Evolutionary conservation across 768 basidiomycete species (phyloP).

Genomic region (Lactifluus pinguis): DNA sequence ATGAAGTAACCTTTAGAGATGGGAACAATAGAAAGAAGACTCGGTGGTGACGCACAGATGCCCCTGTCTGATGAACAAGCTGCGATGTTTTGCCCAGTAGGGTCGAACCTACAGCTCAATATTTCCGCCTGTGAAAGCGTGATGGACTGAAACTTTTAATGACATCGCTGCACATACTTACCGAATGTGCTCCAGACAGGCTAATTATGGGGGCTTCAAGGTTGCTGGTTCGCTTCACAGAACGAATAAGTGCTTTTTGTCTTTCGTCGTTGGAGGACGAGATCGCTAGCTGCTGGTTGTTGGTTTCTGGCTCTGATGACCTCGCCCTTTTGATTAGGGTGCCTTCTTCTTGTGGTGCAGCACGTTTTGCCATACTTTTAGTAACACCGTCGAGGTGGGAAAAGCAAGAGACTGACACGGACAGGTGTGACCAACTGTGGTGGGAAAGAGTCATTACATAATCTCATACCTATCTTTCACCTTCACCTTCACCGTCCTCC

Average conservation of each 20-base stretch:
- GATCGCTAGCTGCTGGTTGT: slow-evolving; percentile 61
- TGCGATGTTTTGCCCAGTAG: slow-evolving; percentile 88
- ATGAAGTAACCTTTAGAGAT: background rate
- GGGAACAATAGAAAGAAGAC: background rate
- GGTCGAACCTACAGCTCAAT: slow-evolving; percentile 86
- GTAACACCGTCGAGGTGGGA: background rate
- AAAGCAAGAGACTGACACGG: too few relatives aligned
- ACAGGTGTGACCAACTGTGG: too few relatives aligned
- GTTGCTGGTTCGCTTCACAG: slow-evolving; percentile 84
- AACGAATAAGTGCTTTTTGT: slow-evolving; percentile 72
- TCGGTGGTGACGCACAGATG: slow-evolving; percentile 57
- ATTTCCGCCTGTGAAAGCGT: slow-evolving; percentile 59
- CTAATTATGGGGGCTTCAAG: slow-evolving; percentile 92
- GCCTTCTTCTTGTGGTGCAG: slow-evolving; percentile 46
- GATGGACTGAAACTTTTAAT: background rate
- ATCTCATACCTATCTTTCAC: background rate
- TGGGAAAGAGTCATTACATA: background rate
- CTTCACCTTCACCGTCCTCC: background rate
- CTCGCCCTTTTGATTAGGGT: slow-evolving; percentile 55
- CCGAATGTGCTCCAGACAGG: slow-evolving; percentile 77
- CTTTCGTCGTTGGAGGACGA: slow-evolving; percentile 67
- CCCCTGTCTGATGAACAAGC: slow-evolving; percentile 86
- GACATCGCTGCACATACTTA: slow-evolving; percentile 32
- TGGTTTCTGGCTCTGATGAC: slow-evolving; percentile 36
- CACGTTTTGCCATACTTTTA: slow-evolving; percentile 56